Evolutionary conservation across 805 yeast species (phyloP).

Genomic region (Candida arabinofermentans): DNA sequence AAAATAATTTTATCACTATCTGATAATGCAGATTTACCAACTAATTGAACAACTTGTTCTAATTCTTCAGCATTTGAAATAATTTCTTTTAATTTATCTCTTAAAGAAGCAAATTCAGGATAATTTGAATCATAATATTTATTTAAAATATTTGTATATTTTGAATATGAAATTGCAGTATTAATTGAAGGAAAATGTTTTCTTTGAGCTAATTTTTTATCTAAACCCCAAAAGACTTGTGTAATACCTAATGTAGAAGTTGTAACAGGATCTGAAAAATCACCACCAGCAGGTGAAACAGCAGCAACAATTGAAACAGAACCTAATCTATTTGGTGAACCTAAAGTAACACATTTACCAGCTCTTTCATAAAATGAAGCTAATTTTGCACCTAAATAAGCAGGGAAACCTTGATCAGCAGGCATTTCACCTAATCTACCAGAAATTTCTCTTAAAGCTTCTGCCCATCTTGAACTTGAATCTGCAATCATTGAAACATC

Average conservation of each 20-base stretch:
- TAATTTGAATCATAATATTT: slow-evolving; percentile 81
- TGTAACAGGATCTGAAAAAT: slow-evolving; percentile 99
- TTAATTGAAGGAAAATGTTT: slow-evolving; percentile 99
- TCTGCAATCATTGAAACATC: slow-evolving; percentile 99
- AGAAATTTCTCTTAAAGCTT: slow-evolving; percentile 98
- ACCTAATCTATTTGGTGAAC: slow-evolving; percentile 94
- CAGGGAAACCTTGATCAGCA: slow-evolving; percentile 99
- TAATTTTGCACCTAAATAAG: slow-evolving; percentile 96
- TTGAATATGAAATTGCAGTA: slow-evolving; percentile 94
- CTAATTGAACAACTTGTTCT: slow-evolving; percentile 98
- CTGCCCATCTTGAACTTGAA: slow-evolving; percentile 99
- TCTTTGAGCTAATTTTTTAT: slow-evolving; percentile 98
- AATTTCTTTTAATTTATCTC: slow-evolving; percentile 92
- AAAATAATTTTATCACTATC: slow-evolving; percentile 95
- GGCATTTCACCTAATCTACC: slow-evolving; percentile 99
- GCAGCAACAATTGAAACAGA: slow-evolving; percentile 99
- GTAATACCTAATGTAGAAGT: slow-evolving; percentile 98
- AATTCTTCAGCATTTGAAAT: slow-evolving; percentile 96
- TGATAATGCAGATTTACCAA: slow-evolving; percentile 96
- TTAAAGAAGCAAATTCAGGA: slow-evolving; percentile 87
- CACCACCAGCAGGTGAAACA: slow-evolving; percentile 99
- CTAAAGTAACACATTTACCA: slow-evolving; percentile 91
- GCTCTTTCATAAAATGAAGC: slow-evolving; percentile 99
- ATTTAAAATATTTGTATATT: slow-evolving; percentile 83
- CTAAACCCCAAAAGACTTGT: slow-evolving; percentile 99